Base-by-base conservation (phyloP, 2,329 filamentous ascomycete genomes). In the Paradendryphiella salina region DNA sequence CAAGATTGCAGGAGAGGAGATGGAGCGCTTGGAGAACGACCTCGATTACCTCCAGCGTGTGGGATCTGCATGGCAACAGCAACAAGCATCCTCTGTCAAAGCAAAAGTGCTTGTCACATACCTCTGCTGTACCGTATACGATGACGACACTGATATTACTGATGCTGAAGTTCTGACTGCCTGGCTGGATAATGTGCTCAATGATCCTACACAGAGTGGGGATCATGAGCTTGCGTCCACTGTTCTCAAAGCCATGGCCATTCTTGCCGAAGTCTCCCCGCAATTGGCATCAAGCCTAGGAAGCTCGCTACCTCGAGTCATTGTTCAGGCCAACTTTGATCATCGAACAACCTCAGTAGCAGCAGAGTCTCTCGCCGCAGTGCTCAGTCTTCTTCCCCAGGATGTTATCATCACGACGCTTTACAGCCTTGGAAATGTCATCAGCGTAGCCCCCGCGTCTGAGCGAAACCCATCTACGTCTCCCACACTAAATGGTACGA, bases 321-420 rank as follows among this genome's bases (percentile, higher is more conserved):
- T 99, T 52, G 90, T 96, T 0, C 91, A 96, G 69, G 87, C 89
- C 46, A 83, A 85, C 15, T 85, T 89, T 29, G 83, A 84, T 48
- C 82, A 84, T 13, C 78, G 82, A 21, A 89, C 85, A 10, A 86
- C 94, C 35, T 80, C 80, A 1, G 81, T 93, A 28, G 93, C 93
- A 21, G 90, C 92, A n/a, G 85, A 85, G 59, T 94, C 88, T 62
- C 78, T 99, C 28, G 91, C 92, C 2, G 87, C 86, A 59, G 85
- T 95, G 14, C 78, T 99, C 47, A 87, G 86, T 60, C 81, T 87
- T 64, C 80, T 97, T 10, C 96, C 94, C 1, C 89, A 96, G 63
- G 94, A 99, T 76, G 87, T 91, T 29, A 83, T 96, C 29, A 97
- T 99, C 60, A 96, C 92, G 4, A 97, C 92, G 1, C 79, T 99